A percentile compares a stretch with the other conserved stretches of the same genome.
Evolutionary conservation across 495 filamentous ascomycete genomes (phyloP).

Genomic region (Hypoxylon cercidicola): DNA sequence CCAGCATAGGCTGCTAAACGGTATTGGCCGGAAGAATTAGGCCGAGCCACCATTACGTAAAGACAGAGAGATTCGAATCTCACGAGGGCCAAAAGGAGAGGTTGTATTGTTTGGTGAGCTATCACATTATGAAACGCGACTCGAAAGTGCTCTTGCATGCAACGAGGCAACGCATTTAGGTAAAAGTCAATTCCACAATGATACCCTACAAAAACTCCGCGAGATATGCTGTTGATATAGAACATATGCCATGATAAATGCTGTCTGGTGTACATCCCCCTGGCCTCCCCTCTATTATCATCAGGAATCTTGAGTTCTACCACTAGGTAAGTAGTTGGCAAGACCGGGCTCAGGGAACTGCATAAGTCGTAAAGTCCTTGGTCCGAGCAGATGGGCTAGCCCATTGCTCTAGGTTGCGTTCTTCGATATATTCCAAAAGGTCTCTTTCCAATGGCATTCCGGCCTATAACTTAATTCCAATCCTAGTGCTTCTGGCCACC

Average conservation of each 20-base stretch:
- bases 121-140: slow-evolving; percentile 7
- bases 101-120: slow-evolving; percentile 1
- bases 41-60: slow-evolving; percentile 8
- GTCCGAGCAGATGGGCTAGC: not conserved
- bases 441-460: not conserved
- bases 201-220: slow-evolving; percentile 30
- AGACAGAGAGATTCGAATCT: not conserved
- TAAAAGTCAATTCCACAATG: slow-evolving; percentile 22
- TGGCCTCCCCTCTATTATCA: not conserved
- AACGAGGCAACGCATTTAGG: slow-evolving; percentile 7
- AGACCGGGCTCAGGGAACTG: too few relatives aligned
- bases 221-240: slow-evolving; percentile 22
- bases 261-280: slow-evolving; percentile 37
- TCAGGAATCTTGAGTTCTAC: slow-evolving; percentile 1
- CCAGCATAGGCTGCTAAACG: slow-evolving; percentile 1
- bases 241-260: slow-evolving; percentile 28
- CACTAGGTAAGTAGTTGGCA: not conserved
- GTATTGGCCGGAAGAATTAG: not conserved
- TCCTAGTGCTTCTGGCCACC: slow-evolving; percentile 47
- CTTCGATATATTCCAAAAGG: not conserved
- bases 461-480: not conserved
- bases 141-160: not conserved
- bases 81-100: not conserved
- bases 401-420: not conserved
- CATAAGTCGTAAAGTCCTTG: too few relatives aligned